Conservation (phyloP, 2,329 filamentous ascomycete species). For the Xenoacremonium recifei region DNA sequence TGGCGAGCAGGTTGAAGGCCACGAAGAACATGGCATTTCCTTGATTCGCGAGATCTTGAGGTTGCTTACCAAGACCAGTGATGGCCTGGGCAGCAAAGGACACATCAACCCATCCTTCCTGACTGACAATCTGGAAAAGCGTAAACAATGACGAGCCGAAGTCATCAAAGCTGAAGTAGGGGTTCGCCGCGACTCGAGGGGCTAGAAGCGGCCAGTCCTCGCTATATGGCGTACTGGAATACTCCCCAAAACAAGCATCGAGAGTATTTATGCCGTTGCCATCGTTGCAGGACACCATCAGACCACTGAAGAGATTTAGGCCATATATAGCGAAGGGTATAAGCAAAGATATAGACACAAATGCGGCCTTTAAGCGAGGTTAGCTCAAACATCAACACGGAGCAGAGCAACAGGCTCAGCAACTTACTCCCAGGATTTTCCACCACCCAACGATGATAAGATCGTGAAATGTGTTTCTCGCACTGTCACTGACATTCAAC, state of each 20-base stretch:
- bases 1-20: conserved; percentile 91
- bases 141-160: conserved; percentile 94
- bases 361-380: conserved; percentile 59
- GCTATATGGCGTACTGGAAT: conserved; percentile 69
- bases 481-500: conserved; percentile 94
- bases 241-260: conserved; percentile 82
- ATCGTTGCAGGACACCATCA: conserved; percentile 74
- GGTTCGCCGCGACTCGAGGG: conserved; percentile 77
- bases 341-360: conserved; percentile 89
- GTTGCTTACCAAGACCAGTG: conserved; percentile 73
- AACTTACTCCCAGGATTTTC: conserved; percentile 81
- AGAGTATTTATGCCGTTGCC: conserved; percentile 58
- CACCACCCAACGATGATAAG: conserved; percentile 90
- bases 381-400: conserved; percentile 5
- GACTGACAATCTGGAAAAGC: conserved; percentile 96
- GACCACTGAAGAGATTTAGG: conserved; percentile 85
- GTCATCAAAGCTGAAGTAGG: conserved; percentile 89
- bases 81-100: conserved; percentile 82
- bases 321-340: conserved; percentile 98
- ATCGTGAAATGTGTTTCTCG: conserved; percentile 93
- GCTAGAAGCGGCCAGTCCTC: conserved; percentile 75
- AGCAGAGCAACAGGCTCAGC: not conserved
- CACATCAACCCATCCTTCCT: conserved; percentile 97
- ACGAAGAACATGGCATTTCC: conserved; percentile 95
- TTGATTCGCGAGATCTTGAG: conserved; percentile 64